Evolutionary conservation across 2,329 filamentous ascomycete genomes (phyloP), one percentile per base, ranked within the genome.

Genomic region (Keithomyces neogunnii): DNA sequence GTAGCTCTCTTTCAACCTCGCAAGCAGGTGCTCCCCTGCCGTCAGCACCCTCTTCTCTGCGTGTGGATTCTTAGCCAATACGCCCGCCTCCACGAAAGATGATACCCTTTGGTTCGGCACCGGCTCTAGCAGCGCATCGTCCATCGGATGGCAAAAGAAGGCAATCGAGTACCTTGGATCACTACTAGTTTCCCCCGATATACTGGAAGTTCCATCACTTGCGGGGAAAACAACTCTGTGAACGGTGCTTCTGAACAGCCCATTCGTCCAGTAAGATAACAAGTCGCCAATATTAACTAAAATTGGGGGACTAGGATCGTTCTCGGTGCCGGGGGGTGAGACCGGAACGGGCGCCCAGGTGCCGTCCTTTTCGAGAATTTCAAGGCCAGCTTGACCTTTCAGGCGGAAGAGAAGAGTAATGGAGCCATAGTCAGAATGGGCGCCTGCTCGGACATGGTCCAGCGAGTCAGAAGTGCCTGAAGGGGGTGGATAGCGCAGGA

Each of bases 261-360:
- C 90, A 57, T 87, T 86, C 1, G 93, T 97, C 92, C 92, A 97
- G 66, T 95, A 93, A 35, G 82, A 86, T 54, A 85, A 70, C 63
- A 86, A 62, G 65, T 85, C 72, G 68, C 86, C 70, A 69, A 90
- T 80, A 74, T 93, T 71, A 83, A 97, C 66, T 75, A 96, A 67
- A 75, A 90, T 89, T 1, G 86, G 91, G n/a, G 81, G 85, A 40
- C 73, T 78, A 7, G 73, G 72, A 59, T 84, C 81, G 32, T 65
- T 55, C 54, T 81, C 79, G 3, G 81, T 83, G 1, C 77, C 77
- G 0, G 76, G 71, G 0, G 87, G 86, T 13, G 72, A 73, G 1
- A 91, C 85, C 3, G 81, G 84, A 1, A 86, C 88, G 44, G 81
- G 79, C 0, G 75, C 80, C 87, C 85, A 75, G 10, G 63, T 56